These are phyloP conservation scores for Apiospora koreana DNA, from an alignment of 2,329 filamentous ascomycete species.

Conservation along the genomic window DNA sequence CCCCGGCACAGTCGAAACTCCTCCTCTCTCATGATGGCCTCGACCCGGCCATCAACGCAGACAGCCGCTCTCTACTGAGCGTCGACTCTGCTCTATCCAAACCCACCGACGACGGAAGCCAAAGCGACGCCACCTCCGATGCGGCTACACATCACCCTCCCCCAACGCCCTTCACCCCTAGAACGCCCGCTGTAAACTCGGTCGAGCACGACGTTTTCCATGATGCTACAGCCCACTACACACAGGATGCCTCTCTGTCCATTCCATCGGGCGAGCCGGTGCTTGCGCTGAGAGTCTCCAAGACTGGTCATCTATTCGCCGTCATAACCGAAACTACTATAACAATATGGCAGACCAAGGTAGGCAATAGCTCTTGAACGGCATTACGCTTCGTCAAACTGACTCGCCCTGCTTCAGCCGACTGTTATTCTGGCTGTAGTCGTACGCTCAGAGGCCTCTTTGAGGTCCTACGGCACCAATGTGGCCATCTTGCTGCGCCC, in stretches of 20 bases:
- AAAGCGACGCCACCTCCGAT: slow-evolving; percentile 33
- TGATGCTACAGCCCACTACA: slow-evolving; percentile 30
- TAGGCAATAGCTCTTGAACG: slow-evolving; percentile 32
- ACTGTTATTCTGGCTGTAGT: slow-evolving; percentile 86
- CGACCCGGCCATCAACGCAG: slow-evolving; percentile 33
- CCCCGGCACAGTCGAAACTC: slow-evolving; percentile 46
- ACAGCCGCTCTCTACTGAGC: slow-evolving; percentile 32
- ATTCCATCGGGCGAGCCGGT: slow-evolving; percentile 60
- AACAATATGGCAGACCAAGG: slow-evolving; percentile 96
- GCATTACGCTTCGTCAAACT: neutral
- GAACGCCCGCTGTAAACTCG: slow-evolving; percentile 59
- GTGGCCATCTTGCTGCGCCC: slow-evolving; percentile 82
- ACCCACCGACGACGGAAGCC: slow-evolving; percentile 26
- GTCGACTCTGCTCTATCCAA: slow-evolving; percentile 23
- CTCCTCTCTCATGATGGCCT: slow-evolving; percentile 65
- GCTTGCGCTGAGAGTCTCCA: slow-evolving; percentile 73
- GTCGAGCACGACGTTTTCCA: slow-evolving; percentile 55
- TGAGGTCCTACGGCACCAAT: slow-evolving; percentile 83
- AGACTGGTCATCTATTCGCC: slow-evolving; percentile 80
- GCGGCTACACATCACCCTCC: slow-evolving; percentile 19
- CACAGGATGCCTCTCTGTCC: slow-evolving; percentile 37
- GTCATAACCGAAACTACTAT: slow-evolving; percentile 84
- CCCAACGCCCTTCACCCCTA: slow-evolving; percentile 51
- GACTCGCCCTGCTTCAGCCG: slow-evolving; percentile 56
- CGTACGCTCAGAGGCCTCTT: slow-evolving; percentile 76